Conservation (phyloP, 2,329 filamentous ascomycete genomes). For the Myriosclerotinia scirpicola region DNA sequence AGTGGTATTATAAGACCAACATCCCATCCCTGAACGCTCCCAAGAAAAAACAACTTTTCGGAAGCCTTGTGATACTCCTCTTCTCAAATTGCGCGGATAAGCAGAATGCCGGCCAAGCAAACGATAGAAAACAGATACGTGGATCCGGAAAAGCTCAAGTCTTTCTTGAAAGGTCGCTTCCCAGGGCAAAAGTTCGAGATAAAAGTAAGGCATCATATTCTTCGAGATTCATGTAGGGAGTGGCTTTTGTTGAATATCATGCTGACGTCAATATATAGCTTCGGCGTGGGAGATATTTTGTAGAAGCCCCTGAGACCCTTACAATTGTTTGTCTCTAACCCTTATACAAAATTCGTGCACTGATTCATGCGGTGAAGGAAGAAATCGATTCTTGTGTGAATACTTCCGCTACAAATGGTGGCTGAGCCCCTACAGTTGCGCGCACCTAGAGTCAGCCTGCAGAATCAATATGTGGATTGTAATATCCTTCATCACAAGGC, state of each 20-base stretch:
- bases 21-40: too few relatives aligned
- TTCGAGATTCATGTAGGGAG: background rate
- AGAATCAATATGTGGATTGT: too few relatives aligned
- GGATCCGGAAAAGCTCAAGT: background rate
- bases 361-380: background rate
- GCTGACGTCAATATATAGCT: background rate
- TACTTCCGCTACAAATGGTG: too few relatives aligned
- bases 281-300: background rate
- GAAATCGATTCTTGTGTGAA: background rate
- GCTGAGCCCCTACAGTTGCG: too few relatives aligned
- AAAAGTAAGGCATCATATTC: background rate
- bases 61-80: too few relatives aligned
- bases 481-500: too few relatives aligned
- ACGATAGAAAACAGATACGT: slow-evolving; percentile 3
- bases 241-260: background rate
- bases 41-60: too few relatives aligned
- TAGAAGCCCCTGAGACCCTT: background rate
- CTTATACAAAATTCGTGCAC: background rate
- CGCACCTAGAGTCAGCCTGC: too few relatives aligned
- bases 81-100: background rate
- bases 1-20: too few relatives aligned
- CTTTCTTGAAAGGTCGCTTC: background rate
- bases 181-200: background rate
- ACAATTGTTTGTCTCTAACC: background rate
- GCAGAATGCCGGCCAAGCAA: background rate